Conservation (phyloP, 2,329 filamentous ascomycete species). For the Sporothrix humicola region DNA sequence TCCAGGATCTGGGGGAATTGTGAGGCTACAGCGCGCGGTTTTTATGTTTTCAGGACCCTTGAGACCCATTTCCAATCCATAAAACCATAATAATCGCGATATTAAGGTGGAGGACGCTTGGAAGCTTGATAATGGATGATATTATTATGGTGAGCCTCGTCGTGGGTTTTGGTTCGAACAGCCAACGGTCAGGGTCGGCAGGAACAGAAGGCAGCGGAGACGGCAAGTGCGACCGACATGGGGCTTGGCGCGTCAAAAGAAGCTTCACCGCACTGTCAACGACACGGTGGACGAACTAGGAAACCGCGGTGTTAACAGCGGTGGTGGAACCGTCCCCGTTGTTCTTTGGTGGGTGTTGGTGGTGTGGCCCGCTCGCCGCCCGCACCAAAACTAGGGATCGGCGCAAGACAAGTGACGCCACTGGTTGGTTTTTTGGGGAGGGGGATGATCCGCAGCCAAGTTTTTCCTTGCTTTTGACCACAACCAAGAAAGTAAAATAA, state of each 20-base stretch:
- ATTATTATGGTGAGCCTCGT: slow-evolving; percentile 5
- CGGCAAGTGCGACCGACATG: slow-evolving; percentile 12
- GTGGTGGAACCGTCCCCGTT: background rate
- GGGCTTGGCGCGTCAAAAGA: background rate
- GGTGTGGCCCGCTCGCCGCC: slow-evolving; percentile 21
- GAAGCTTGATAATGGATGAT: background rate
- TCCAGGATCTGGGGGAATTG: slow-evolving; percentile 23
- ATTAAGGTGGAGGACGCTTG: background rate
- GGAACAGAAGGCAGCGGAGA: background rate
- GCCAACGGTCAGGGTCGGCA: background rate
- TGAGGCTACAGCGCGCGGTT: slow-evolving; percentile 1
- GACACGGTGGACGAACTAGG: slow-evolving; percentile 16
- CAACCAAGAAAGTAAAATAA: background rate
- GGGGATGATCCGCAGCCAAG: slow-evolving; percentile 19
- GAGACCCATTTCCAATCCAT: background rate
- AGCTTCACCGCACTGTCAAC: slow-evolving; percentile 16
- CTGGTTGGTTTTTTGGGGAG: background rate
- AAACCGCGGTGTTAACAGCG: background rate
- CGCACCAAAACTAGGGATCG: slow-evolving; percentile 19
- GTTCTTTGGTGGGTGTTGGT: background rate
- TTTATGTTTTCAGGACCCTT: background rate
- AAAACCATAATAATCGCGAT: background rate
- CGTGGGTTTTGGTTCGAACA: background rate
- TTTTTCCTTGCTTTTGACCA: slow-evolving; percentile 28
- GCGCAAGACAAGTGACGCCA: slow-evolving; percentile 21